A percentile compares a stretch with the other conserved stretches of the same genome.
Conservation (phyloP, 192 early-diverging fungal species). For the Umbelopsis sp. region DNA sequence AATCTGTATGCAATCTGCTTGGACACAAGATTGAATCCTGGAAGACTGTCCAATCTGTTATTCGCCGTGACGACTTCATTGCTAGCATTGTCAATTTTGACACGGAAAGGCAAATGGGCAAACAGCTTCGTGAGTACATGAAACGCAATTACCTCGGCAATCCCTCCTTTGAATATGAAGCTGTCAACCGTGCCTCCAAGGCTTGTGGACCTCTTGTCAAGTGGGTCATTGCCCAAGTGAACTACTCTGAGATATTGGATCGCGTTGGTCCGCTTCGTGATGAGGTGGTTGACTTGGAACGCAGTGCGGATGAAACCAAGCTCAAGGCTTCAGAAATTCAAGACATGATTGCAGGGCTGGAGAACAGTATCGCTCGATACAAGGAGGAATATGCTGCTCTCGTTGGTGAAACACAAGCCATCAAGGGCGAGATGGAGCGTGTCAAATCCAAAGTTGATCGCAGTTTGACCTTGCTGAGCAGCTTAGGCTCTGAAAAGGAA, state of each 20-base stretch:
- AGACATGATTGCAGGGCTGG: conserved; percentile 80
- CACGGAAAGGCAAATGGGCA: conserved; percentile 82
- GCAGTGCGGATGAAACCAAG: conserved; percentile 71
- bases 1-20: conserved; percentile 93
- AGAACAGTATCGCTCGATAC: conserved; percentile 86
- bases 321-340: conserved; percentile 72
- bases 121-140: conserved; percentile 79
- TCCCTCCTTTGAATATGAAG: conserved; percentile 91
- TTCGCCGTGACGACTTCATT: conserved; percentile 98
- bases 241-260: conserved; percentile 91
- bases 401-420: conserved; percentile 87
- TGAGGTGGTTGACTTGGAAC: conserved; percentile 87
- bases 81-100: conserved; percentile 95
- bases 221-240: conserved; percentile 98
- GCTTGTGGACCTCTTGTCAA: conserved; percentile 98
- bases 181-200: conserved; percentile 94
- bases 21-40: conserved; percentile 85
- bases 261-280: conserved; percentile 92
- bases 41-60: conserved; percentile 88
- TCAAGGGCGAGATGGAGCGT: conserved; percentile 91
- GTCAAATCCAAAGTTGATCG: conserved; percentile 94
- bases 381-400: conserved; percentile 98
- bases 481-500: conserved; percentile 88
- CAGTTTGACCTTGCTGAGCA: conserved; percentile 82
- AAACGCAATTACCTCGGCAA: conserved; percentile 75